Base-by-base conservation (phyloP, 1,284 basidiomycete species). In the Coniferiporia weirii region DNA sequence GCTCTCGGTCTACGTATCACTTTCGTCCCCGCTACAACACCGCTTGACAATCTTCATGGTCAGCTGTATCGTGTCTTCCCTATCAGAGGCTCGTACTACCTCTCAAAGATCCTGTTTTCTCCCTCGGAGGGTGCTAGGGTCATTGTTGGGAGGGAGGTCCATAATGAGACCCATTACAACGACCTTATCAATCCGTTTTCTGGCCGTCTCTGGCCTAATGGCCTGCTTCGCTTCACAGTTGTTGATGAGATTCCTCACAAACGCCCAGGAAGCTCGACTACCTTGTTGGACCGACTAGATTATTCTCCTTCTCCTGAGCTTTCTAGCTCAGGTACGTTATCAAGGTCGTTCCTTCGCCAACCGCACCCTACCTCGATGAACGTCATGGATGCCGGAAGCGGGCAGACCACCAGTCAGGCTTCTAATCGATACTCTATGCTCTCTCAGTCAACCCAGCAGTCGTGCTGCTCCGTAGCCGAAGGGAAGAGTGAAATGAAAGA, bases 21-120 rank as follows among this genome's bases (percentile, higher is more conserved):
- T 49, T 48, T 46, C 46, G 20, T 45, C 48, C 40, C 36, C 47
- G 54, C 47, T 49, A 45, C 10, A 43, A 56, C 52, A 52, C 59
- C 46, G 56, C 1, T 45, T 64, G 27, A 50, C 66, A 62, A 59
- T 58, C 64, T 51, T 40, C 56, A 63, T 47, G 56, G 57, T 49
- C 64, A 90, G 88, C 78, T 90, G 60, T 79, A 78, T 70, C 84
- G 84, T 65, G 76, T 89, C 61, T 89, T 90, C 68, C 80, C 82
- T 64, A 77, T 84, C 59, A 77, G 76, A 66, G 73, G 79, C 57
- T 76, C 72, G 52, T 85, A 79, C 70, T 82, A 80, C 73, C 73
- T 89, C 60, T 83, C 81, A 50, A 82, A 78, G 63, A 76, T 91
- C 47, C 72, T 89, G 9, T 89, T 90, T 71, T 82, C 80, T 54